A percentile compares a stretch with the other conserved stretches of the same genome.
These are phyloP conservation scores for Striga asiatica DNA, from an alignment of 257 asterid species.

Conservation along the genomic window DNA sequence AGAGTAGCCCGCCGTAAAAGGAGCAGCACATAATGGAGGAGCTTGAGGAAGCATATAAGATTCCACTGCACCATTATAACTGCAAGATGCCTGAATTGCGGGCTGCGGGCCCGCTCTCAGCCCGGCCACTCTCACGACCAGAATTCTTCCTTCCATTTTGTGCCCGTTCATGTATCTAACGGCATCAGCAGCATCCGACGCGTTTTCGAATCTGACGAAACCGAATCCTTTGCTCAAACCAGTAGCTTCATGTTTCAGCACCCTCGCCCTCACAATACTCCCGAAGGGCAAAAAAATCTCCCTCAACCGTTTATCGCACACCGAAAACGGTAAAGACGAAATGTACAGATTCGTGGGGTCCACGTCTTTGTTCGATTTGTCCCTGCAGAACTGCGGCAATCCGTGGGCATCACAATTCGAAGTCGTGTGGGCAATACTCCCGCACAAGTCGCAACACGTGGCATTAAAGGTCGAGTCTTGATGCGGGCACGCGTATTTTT, in stretches of 20 bases:
- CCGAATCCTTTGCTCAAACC: constrained; percentile 32
- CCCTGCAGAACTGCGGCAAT: too few species aligned
- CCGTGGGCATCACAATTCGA: constrained; percentile 19
- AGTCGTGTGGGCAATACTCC: constrained; percentile 25
- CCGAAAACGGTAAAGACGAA: constrained; percentile 14
- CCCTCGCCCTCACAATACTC: constrained; percentile 14
- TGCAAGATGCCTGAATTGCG: background rate
- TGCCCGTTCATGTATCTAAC: constrained; percentile 24
- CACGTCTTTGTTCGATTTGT: too few species aligned
- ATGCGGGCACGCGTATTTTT: constrained; percentile 24
- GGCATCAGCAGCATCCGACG: constrained; percentile 22
- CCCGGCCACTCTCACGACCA: constrained; percentile 29
- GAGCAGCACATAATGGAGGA: background rate
- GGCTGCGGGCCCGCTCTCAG: constrained; percentile 9
- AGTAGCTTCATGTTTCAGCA: constrained; percentile 19
- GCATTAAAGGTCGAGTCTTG: constrained; percentile 20
- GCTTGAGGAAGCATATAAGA: constrained; percentile 13
- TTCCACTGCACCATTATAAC: background rate
- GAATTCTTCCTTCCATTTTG: constrained; percentile 19
- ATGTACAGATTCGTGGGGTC: constrained; percentile 22
- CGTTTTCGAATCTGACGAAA: constrained; percentile 21
- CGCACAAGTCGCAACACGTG: constrained; percentile 25
- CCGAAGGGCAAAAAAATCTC: constrained; percentile 30
- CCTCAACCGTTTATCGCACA: constrained; percentile 19
- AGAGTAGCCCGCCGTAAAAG: background rate